Conservation (phyloP, 75 land plant species). For the Picea sitchensis region DNA sequence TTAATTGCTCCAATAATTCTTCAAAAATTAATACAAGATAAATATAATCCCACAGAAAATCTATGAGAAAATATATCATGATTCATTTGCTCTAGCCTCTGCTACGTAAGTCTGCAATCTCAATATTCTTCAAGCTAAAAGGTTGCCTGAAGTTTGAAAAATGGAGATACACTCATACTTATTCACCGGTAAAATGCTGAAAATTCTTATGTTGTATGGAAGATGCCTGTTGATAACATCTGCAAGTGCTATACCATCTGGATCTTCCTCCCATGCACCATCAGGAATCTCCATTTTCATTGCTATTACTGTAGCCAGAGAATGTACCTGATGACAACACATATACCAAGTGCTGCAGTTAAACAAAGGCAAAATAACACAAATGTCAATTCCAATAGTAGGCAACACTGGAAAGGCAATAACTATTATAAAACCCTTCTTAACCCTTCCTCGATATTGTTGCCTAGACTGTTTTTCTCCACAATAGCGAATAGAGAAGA, state of each 20-base stretch:
- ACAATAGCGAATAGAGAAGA: neutral
- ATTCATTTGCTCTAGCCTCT: neutral
- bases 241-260: conserved; percentile 72
- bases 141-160: neutral
- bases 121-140: conserved; percentile 3
- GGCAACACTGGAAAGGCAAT: neutral
- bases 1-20: too few relatives aligned
- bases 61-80: neutral
- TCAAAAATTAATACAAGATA: too few relatives aligned
- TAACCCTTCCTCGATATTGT: neutral
- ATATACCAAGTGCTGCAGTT: conserved; percentile 1
- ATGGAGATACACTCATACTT: conserved; percentile 33
- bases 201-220: conserved; percentile 66
- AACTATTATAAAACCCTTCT: neutral
- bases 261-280: conserved; percentile 73
- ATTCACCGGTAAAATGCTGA: conserved; percentile 80
- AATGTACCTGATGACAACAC: conserved; percentile 69
- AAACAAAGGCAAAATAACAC: neutral
- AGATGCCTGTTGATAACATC: conserved; percentile 66
- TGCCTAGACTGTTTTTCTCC: neutral
- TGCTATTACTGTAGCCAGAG: conserved; percentile 83
- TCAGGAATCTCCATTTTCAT: conserved; percentile 93
- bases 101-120: neutral
- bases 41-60: neutral
- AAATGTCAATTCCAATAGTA: neutral